phyloP scores from a whole-genome alignment of 1,284 basidiomycete genomes.

The Rhodotorula sp. region DNA sequence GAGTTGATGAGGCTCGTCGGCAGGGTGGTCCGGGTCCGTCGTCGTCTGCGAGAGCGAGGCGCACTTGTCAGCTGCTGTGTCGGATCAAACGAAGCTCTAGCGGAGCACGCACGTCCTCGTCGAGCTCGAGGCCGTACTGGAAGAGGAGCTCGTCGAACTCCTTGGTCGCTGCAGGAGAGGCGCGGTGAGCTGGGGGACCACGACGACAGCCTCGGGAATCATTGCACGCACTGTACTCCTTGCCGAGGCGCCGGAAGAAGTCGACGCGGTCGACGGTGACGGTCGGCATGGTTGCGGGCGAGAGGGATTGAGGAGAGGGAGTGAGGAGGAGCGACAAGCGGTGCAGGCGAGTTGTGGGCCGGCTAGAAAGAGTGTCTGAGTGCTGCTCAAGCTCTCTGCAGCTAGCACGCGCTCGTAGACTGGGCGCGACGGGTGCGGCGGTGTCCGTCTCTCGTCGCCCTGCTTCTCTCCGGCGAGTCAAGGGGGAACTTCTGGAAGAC shows the following conservation, averaged over 20 bases:
- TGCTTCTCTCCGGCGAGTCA: no score
- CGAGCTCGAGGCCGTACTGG: constrained; percentile 95
- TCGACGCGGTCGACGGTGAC: constrained; percentile 93
- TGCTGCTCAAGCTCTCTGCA: not conserved
- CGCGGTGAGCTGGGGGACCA: not conserved
- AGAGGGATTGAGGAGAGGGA: not conserved
- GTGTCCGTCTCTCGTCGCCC: no score
- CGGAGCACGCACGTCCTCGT: constrained; percentile 73
- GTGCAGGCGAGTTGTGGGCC: no score
- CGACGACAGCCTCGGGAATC: no score
- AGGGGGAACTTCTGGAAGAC: no score
- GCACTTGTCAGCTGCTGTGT: not conserved
- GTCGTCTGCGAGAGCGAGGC: constrained; percentile 23
- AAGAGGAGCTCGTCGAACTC: constrained; percentile 96
- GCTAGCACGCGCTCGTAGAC: no score
- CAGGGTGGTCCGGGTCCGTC: constrained; percentile 40
- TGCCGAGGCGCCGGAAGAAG: constrained; percentile 83
- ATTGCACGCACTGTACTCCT: constrained; percentile 70
- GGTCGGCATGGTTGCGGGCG: constrained; percentile 68
- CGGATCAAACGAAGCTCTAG: not conserved
- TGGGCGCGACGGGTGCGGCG: no score
- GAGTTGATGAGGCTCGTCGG: constrained; percentile 67
- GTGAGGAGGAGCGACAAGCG: not conserved
- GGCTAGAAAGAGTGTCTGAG: not conserved
- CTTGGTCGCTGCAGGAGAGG: constrained; percentile 65